Base-by-base conservation (phyloP, 108 stramenopile species). In the Skeletonema grethae region DNA sequence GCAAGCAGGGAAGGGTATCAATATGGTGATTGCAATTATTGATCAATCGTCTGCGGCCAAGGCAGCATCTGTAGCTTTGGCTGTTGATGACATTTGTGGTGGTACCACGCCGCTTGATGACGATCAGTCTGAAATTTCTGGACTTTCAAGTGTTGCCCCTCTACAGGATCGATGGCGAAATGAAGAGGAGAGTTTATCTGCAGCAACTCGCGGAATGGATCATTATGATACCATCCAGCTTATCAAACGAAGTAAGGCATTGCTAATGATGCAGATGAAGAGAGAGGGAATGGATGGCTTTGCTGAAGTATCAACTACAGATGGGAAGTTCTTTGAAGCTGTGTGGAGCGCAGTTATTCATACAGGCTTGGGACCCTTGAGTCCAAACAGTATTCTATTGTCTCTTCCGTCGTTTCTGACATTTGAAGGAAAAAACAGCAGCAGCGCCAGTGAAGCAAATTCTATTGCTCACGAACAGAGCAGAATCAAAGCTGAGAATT, bases 321-420 rank as follows among this genome's bases (percentile, higher is more conserved):
- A 70, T 41, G 64, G 39, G 11, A 68, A 63, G 6, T 75, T 45
- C 16, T 74, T 41, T 16, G 81, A 85, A 55, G 76, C 80, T 11
- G 70, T 84, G 0, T 79, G 78, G 75, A 71, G 64, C 0, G 76
- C 84, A 5, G 77, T 85, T 28, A 87, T 92, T 20, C 82, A 89
- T 56, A 72, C 78, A 7, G 93, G 93, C 18, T 56, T 94, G 7
- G 91, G 91, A 9, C 85, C 89, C 2, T 67, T 94, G 29, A 73
- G 79, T 61, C 92, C 92, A 18, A 93, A 93, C 74, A 83, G 86
- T 10, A 86, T 90, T 38, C 61, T 94, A 35, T 58, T 90, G 32
- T 85, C 85, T 3, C 87, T 87, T 87, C 89, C 89, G 2, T 75
- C 73, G 10, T 75, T 75, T 16, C 16, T 39, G 58, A 20, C 24